These are phyloP conservation scores for Stenogyne calaminthoides DNA, from an alignment of 305 asterid species.

Conservation along the genomic window DNA sequence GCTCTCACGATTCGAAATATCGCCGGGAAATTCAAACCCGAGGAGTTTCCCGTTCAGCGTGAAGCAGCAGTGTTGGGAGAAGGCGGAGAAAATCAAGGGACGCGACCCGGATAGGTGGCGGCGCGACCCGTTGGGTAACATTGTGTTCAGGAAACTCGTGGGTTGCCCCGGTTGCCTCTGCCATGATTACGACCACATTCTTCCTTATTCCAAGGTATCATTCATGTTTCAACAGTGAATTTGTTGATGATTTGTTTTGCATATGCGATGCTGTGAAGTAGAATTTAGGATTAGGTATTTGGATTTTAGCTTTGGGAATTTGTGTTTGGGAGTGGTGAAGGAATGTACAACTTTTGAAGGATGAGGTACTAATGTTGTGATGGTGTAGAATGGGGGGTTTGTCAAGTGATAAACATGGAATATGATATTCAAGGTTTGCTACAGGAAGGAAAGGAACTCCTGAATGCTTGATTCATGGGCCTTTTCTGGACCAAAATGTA, in stretches of 20 bases:
- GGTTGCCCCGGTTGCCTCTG: slow-evolving; percentile 98
- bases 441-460: background rate
- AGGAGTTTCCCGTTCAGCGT: slow-evolving; percentile 83
- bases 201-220: slow-evolving; percentile 89
- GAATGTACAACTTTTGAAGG: slow-evolving; percentile 3
- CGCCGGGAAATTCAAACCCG: slow-evolving; percentile 61
- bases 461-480: background rate
- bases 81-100: slow-evolving; percentile 85
- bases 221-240: background rate
- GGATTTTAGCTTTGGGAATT: background rate
- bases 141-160: slow-evolving; percentile 80
- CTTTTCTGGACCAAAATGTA: background rate
- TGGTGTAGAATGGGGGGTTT: background rate
- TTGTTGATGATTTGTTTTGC: background rate
- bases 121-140: slow-evolving; percentile 80
- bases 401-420: background rate
- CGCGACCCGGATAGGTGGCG: slow-evolving; percentile 97
- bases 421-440: background rate
- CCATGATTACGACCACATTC: slow-evolving; percentile 96
- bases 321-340: background rate
- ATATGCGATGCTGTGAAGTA: background rate
- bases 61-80: slow-evolving; percentile 95
- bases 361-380: background rate
- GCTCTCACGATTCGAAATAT: slow-evolving; percentile 45
- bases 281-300: background rate